Conservation (phyloP, 495 filamentous ascomycete genomes). For the Aspergillus incahuasiensis region DNA sequence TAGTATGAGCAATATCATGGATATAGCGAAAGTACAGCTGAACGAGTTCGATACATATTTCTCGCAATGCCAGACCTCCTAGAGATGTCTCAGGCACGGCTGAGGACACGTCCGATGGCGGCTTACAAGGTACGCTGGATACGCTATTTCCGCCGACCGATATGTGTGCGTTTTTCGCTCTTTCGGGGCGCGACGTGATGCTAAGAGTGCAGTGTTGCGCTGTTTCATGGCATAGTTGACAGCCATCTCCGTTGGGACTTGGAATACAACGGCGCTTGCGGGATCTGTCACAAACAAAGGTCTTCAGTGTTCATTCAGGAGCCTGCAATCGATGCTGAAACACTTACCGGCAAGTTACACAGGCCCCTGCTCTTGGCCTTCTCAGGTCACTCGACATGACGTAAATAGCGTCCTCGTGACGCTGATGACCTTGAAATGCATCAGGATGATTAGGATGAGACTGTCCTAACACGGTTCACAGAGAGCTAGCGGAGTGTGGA, state of each 20-base stretch:
- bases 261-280: slow-evolving; percentile 24
- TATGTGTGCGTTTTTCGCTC: not conserved
- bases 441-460: too few species aligned
- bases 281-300: slow-evolving; percentile 1
- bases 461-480: too few species aligned
- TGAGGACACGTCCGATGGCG: not conserved
- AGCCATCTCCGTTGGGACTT: slow-evolving; percentile 5
- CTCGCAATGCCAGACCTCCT: not conserved
- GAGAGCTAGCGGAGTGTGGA: not conserved
- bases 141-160: not conserved
- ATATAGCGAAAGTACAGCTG: slow-evolving; percentile 25
- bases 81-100: not conserved
- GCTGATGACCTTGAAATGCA: not conserved
- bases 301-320: not conserved
- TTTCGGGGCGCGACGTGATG: not conserved
- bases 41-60: slow-evolving; percentile 13
- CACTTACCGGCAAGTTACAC: slow-evolving; percentile 22
- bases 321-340: not conserved
- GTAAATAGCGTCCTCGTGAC: not conserved
- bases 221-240: slow-evolving; percentile 15
- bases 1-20: slow-evolving; percentile 23
- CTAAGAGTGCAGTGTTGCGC: slow-evolving; percentile 13
- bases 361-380: slow-evolving; percentile 20
- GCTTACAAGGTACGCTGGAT: not conserved
- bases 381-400: slow-evolving; percentile 4